Base-by-base conservation (phyloP, 495 filamentous ascomycete genomes). In the Podospora comata region DNA sequence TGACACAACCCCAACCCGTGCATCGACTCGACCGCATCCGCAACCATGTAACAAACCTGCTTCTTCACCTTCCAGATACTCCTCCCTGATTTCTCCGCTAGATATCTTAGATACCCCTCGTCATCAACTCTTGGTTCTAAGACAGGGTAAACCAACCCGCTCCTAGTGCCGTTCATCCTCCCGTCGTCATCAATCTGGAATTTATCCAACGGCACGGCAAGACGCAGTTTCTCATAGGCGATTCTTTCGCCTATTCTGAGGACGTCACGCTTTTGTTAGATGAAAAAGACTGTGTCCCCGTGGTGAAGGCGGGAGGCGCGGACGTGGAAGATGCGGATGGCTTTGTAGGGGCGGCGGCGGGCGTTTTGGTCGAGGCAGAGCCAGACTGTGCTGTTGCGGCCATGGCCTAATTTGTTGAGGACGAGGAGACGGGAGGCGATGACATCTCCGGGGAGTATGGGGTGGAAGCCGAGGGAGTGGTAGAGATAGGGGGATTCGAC, bases 391-490 rank as follows among this genome's bases (percentile, higher is more conserved):
- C 4, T 20, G 55, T 58, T 58, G 13, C n/a, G 13, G 7, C 55
- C 55, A 18, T 58, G 55, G 55, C 55, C 55, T 13, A 58, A 15
- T 58, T 58, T 58, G 23, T 58, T 58, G 15, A 58, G n/a, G n/a
- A 58, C 23, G n/a, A 19, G 55, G 55, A 20, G 20, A 18, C 19
- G 55, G 19, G 0, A 19, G 55, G 4, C n/a, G 55, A 26, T 6
- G 55, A 58, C 16, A 18, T 19, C 23, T 13, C 55, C 55, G 55
- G 55, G 55, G 55, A 20, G 55, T 13, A 58, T 19, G 55, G 55
- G 55, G 55, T 58, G 55, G 15, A 15, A 58, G 6, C 55, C 55
- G n/a, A 20, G 4, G 55, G 55, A 3, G n/a, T 15, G 55, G 55
- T 58, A 58, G 4, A 58, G 55, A 26, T 58, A 20, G 6, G 55